These are phyloP conservation scores for Phytophthora crassamura DNA, from an alignment of 352 stramenopile species.

Conservation along the genomic window DNA sequence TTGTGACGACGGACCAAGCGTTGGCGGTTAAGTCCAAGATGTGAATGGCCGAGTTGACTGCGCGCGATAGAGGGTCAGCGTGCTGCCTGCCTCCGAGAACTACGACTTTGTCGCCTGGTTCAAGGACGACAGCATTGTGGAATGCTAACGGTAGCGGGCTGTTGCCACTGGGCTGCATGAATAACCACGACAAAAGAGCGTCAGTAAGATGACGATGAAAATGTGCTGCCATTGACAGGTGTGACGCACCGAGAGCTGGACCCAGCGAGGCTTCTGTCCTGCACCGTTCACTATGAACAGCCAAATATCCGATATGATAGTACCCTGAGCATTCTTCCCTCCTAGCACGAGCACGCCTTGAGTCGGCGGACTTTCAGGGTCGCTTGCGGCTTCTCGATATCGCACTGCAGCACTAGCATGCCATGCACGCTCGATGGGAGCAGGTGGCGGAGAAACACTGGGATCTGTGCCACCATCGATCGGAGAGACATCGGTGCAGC, in stretches of 20 bases:
- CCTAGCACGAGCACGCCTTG: constrained; percentile 59
- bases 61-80: background rate
- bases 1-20: constrained; percentile 48
- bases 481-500: constrained; percentile 43
- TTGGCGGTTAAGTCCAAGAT: constrained; percentile 61
- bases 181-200: background rate
- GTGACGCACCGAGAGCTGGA: constrained; percentile 42
- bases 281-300: constrained; percentile 38
- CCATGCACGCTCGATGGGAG: constrained; percentile 47
- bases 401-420: constrained; percentile 44
- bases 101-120: constrained; percentile 46
- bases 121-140: constrained; percentile 50
- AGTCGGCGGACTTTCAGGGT: constrained; percentile 13
- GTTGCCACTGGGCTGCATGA: constrained; percentile 47
- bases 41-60: constrained; percentile 46
- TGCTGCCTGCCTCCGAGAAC: constrained; percentile 56
- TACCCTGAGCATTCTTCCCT: constrained; percentile 43
- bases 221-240: background rate
- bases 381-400: constrained; percentile 18
- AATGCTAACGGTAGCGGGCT: constrained; percentile 60
- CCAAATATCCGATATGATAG: constrained; percentile 56
- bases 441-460: constrained; percentile 8
- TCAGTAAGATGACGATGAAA: background rate
- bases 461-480: constrained; percentile 19
- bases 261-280: constrained; percentile 39